Base-by-base conservation (phyloP, 1,139 yeast species). In the Kazachstania sp. region DNA sequence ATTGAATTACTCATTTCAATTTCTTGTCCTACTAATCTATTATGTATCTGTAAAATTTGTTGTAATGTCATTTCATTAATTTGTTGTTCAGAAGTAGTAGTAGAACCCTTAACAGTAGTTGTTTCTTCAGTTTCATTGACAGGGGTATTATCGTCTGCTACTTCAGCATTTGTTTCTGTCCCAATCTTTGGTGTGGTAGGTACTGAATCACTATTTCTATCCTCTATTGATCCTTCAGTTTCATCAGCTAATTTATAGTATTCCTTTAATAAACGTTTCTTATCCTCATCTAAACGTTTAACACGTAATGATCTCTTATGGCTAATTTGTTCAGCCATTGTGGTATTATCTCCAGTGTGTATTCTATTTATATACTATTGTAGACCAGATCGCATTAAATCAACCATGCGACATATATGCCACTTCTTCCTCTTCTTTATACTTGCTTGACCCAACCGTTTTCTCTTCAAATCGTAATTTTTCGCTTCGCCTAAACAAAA, bases 1-100 rank as follows among this genome's bases (percentile, higher is more conserved):
- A 74, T 73, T 34, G 72, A 71, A 29, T 74, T 69, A 48, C 71
- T 72, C 41, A 72, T 71, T 20, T 70, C 63, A 28, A 71, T 71
- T 49, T 74, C 69, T 48, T 68, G 67, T 8, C 71, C 66, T 19
- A 70, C 63, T 7, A 74, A 64, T 12, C 54, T 59, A 51, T 73
- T 73, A 32, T 73, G 75, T 4, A 64, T 59, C 11, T 61, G 61
- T 23, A 74, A 54, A 35, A 74, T 59, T 4, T 67, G 64, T 13
- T 61, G 56, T 18, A 79, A 53, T n/a, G 65, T 68, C 44, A 70
- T 71, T 34, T 69, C 65, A 3, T 66, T 60, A 13, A 30, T 28
- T 15, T 28, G 3, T 18, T 16, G 29, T n/a, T 38, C 41, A 23
- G 41, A 20, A n/a, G n/a, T n/a, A 71, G 46, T 1, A 62, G 57